Percentiles rank a stretch among this genome's conserved stretches.
These are phyloP conservation scores for Blastobotrys peoriensis DNA, from an alignment of 805 yeast genomes.

Conservation along the genomic window DNA sequence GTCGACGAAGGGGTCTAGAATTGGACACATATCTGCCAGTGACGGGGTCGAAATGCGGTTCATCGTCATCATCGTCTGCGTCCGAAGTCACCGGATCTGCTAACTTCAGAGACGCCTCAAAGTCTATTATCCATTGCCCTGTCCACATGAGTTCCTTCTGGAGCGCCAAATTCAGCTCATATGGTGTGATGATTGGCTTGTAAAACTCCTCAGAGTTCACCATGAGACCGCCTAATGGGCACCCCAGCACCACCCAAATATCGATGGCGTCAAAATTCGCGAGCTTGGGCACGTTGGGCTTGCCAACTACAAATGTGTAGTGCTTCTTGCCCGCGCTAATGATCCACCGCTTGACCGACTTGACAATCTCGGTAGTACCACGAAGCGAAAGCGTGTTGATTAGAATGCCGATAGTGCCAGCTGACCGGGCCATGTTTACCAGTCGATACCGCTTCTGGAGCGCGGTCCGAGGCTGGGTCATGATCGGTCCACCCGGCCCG, in stretches of 20 bases:
- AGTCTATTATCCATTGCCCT: slow-evolving; percentile 87
- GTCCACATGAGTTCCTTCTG: slow-evolving; percentile 78
- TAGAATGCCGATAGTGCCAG: slow-evolving; percentile 86
- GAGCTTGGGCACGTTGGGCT: slow-evolving; percentile 93
- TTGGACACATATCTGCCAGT: slow-evolving; percentile 69
- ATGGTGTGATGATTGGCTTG: slow-evolving; percentile 91
- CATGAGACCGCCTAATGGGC: slow-evolving; percentile 89
- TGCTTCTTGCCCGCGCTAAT: slow-evolving; percentile 80
- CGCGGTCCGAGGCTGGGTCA: slow-evolving; percentile 54
- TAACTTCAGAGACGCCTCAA: slow-evolving; percentile 46
- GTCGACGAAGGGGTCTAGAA: slow-evolving; percentile 68
- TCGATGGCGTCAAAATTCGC: slow-evolving; percentile 96
- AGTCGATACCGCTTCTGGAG: slow-evolving; percentile 76
- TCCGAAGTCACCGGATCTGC: slow-evolving; percentile 14
- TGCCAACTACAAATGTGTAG: slow-evolving; percentile 92
- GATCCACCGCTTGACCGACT: slow-evolving; percentile 54
- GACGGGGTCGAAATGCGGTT: slow-evolving; percentile 83
- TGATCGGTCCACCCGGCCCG: slow-evolving; percentile 13
- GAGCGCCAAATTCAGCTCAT: slow-evolving; percentile 78
- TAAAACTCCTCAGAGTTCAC: slow-evolving; percentile 71
- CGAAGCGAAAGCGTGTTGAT: slow-evolving; percentile 83
- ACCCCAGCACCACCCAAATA: slow-evolving; percentile 90
- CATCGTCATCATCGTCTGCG: slow-evolving; percentile 44
- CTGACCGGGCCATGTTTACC: slow-evolving; percentile 84
- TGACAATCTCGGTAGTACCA: slow-evolving; percentile 64